Evolutionary conservation across 805 yeast species (phyloP).

Genomic region (Torulaspora maleeae): DNA sequence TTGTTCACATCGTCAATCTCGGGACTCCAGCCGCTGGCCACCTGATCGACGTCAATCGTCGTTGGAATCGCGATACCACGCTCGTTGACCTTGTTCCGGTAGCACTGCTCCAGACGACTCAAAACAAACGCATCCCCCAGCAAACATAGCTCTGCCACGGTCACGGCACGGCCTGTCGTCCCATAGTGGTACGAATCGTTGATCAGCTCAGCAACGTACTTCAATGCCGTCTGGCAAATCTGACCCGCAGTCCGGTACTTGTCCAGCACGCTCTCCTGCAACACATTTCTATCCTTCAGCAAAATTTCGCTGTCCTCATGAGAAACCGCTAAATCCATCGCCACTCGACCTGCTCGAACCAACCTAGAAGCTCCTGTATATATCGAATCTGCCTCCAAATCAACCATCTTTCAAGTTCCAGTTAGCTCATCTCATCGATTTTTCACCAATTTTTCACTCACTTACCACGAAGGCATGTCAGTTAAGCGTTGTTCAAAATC

Average conservation of each 20-base stretch:
- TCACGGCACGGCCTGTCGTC: conserved; percentile 40
- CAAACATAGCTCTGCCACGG: conserved; percentile 69
- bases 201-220: conserved; percentile 60
- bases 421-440: conserved; percentile 10
- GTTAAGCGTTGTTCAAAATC: conserved; percentile 4
- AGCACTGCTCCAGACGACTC: conserved; percentile 54
- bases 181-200: conserved; percentile 64
- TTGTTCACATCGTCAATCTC: conserved; percentile 61
- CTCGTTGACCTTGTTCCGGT: conserved; percentile 63
- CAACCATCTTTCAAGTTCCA: conserved; percentile 5
- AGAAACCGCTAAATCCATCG: conserved; percentile 71
- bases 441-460: conserved; percentile 11
- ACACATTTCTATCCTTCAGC: conserved; percentile 65
- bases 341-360: neutral
- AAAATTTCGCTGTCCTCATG: conserved; percentile 69
- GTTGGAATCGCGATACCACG: conserved; percentile 94
- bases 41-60: conserved; percentile 75
- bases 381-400: neutral
- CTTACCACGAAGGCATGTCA: neutral
- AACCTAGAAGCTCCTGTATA: neutral
- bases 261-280: conserved; percentile 57
- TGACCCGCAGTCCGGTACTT: conserved; percentile 89
- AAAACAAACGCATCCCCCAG: conserved; percentile 73
- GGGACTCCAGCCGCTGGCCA: conserved; percentile 77
- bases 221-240: conserved; percentile 75